Conservation (phyloP, 768 basidiomycete species). For the Boletus subcaerulescens region DNA sequence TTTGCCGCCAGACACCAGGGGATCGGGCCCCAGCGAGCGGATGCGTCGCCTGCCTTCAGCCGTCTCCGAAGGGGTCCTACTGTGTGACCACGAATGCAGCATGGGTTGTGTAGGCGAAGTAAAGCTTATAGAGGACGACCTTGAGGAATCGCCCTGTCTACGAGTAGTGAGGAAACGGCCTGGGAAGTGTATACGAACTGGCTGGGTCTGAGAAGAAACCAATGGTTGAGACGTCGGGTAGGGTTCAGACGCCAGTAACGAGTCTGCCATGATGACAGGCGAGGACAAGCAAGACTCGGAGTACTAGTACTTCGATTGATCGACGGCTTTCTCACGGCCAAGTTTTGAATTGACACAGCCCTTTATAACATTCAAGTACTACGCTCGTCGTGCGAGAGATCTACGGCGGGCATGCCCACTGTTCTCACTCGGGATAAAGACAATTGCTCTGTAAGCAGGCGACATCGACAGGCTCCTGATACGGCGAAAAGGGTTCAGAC, state of each 20-base stretch:
- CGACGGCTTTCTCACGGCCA: slow-evolving; percentile 16
- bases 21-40: slow-evolving; percentile 21
- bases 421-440: slow-evolving; percentile 6
- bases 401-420: slow-evolving; percentile 6
- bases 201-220: slow-evolving; percentile 7
- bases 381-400: slow-evolving; percentile 7
- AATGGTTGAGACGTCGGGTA: slow-evolving; percentile 10
- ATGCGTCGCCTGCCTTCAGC: slow-evolving; percentile 20
- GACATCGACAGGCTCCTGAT: neutral
- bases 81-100: slow-evolving; percentile 13
- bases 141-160: slow-evolving; percentile 28
- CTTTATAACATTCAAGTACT: neutral
- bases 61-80: slow-evolving; percentile 2
- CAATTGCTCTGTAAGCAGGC: neutral
- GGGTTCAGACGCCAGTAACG: slow-evolving; percentile 19
- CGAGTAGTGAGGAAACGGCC: slow-evolving; percentile 27
- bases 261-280: slow-evolving; percentile 30
- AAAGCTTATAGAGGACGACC: slow-evolving; percentile 30
- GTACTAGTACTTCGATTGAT: neutral
- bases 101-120: slow-evolving; percentile 14
- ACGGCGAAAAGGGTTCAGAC: slow-evolving; percentile 13
- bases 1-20: slow-evolving; percentile 11
- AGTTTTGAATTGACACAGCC: too few relatives aligned
- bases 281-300: neutral
- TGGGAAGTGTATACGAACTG: slow-evolving; percentile 36